phyloP scores from a whole-genome alignment of 345 rosid species.

The Brassica napus region Da-Ae NC_063450.1:25249501-25250000 shows the following conservation, averaged over 20 bases:
- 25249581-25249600: background rate
- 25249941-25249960: background rate
- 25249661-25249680: no score
- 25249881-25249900: no score
- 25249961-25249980: background rate
- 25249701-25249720: no score
- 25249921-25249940: background rate
- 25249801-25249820: background rate
- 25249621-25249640: no score
- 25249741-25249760: background rate
- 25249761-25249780: background rate
- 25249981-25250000: background rate
- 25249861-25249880: no score
- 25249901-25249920: no score
- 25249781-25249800: background rate
- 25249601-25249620: no score
- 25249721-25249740: background rate
- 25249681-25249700: no score
- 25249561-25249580: background rate
- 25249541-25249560: background rate
- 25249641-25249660: no score
- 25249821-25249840: no score
- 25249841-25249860: no score
- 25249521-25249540: background rate
- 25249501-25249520: constrained; percentile 25